Evolutionary conservation across 192 early-diverging fungal species (phyloP), one percentile per base, ranked within the genome.

Genomic region (Coemansia sp.): DNA sequence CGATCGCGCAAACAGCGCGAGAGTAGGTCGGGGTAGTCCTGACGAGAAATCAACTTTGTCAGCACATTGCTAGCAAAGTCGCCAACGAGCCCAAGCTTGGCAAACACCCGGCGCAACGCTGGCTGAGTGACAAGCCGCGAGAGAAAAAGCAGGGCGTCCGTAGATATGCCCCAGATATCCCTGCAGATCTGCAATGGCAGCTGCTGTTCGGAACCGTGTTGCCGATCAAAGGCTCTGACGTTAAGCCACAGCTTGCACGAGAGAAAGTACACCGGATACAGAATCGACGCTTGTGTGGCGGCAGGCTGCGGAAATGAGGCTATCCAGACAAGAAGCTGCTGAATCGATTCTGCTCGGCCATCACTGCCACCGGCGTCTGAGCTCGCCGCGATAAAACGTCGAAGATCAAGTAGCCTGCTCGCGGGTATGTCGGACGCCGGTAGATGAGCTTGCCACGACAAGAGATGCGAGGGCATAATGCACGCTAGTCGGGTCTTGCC

Each of bases 81-180:
- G 10, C 20, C 55, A 9, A 70, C 65, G 13, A 74, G 39, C 1
- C 62, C 39, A 0, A 66, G 64, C 6, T 26, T 57, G 16, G 53
- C 42, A 52, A 79, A 65, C 18, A 20, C 31, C 10, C 33, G 42
- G 11, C 62, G 65, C 39, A 60, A 53, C 10, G 37, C 14, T 6
- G 56, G 21, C 33, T 70, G 61, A 6, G n/a, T 56, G 4, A 65
- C 3, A n/a, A 73, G 56, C 0, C 68, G 77, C 28, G n/a, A 20
- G 11, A 79, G 60, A 33, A 79, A 18, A 12, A 36, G 61, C 35
- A 81, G 26, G 41, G 70, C 38, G 25, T 75, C 69, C 0, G 35
- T 58, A 0, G 69, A 69, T n/a, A 75, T 63, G 4, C 69, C 78
- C 63, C 66, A 75, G 23, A 73, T 39, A 21, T 81, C 78, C 10